Base-by-base conservation (phyloP, 2,329 filamentous ascomycete species). In the Nemania sp. region DNA sequence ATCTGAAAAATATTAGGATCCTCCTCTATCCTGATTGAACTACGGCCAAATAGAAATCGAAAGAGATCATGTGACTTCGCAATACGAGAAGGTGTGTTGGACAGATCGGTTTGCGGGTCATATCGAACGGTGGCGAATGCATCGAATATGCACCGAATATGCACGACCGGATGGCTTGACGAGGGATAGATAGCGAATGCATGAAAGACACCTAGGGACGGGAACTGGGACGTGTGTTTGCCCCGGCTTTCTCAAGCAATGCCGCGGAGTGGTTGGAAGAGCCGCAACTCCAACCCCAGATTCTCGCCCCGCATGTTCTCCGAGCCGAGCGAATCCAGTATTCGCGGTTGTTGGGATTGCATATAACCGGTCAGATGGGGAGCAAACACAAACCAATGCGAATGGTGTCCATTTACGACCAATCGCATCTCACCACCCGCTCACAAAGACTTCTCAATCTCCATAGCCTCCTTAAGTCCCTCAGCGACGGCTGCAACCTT, bases 381-480 rank as follows among this genome's bases (percentile, higher is more conserved):
- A 33, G 37, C 23, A 43, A 28, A 23, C n/a, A n/a, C n/a, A 22
- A 46, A 7, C 34, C 15, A 28, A 19, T 26, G 30, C 30, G 23
- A 26, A 39, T 23, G 45, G 43, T 20, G 44, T 40, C 39, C 19
- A 17, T 12, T 24, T n/a, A 40, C 48, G 14, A 17, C 44, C 49
- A 53, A 36, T 56, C 34, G 40, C 44, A 34, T 14, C 30, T 7
- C 33, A 30, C n/a, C 40, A 36, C 47, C 14, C 83, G 78, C 47
- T 56, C 44, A 82, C 60, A 83, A 66, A 19, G 74, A 73, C 66
- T 75, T 78, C 75, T 89, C 86, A 43, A 89, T 70, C 56, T 84
- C 80, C 82, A 89, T 87, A 9, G 81, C 81, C 68, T 89, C 86
- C 58, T 70, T 72, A 45, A 83, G 78, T 2, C 81, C 82, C 51